These are phyloP conservation scores for Metschnikowia kofuensis DNA, from an alignment of 805 yeast genomes.

Conservation along the genomic window DNA sequence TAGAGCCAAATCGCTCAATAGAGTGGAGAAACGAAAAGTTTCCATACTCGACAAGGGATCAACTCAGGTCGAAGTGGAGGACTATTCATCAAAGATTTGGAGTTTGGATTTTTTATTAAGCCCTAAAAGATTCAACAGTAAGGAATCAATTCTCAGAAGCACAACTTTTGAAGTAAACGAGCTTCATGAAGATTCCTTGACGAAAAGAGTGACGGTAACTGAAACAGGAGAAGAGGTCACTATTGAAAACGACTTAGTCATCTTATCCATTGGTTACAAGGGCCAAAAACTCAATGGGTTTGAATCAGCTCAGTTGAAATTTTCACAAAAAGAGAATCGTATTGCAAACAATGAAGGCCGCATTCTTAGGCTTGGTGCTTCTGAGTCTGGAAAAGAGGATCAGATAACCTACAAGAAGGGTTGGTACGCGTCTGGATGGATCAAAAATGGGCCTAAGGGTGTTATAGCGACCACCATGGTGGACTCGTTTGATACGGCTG, in stretches of 20 bases:
- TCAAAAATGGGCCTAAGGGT: slow-evolving; percentile 80
- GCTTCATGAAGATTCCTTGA: slow-evolving; percentile 36
- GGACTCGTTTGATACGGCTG: slow-evolving; percentile 76
- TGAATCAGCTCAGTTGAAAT: slow-evolving; percentile 33
- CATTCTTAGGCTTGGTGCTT: slow-evolving; percentile 16
- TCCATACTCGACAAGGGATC: slow-evolving; percentile 57
- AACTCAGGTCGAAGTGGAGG: background rate
- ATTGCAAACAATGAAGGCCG: slow-evolving; percentile 37
- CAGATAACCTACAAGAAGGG: slow-evolving; percentile 36
- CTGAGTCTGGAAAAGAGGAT: slow-evolving; percentile 17
- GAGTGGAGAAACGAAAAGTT: slow-evolving; percentile 64
- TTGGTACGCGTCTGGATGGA: slow-evolving; percentile 88
- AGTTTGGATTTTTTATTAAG: slow-evolving; percentile 62
- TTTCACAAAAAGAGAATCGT: slow-evolving; percentile 24
- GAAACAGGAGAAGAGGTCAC: slow-evolving; percentile 34
- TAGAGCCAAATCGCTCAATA: slow-evolving; percentile 33
- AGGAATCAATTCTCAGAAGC: slow-evolving; percentile 38
- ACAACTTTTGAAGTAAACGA: slow-evolving; percentile 50
- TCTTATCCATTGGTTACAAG: slow-evolving; percentile 80
- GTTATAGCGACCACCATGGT: slow-evolving; percentile 89
- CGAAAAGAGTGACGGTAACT: slow-evolving; percentile 22
- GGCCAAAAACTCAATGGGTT: slow-evolving; percentile 65
- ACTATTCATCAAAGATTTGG: slow-evolving; percentile 45
- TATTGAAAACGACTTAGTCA: slow-evolving; percentile 59
- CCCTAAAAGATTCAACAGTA: slow-evolving; percentile 54